Evolutionary conservation across 2,329 filamentous ascomycete genomes (phyloP), one percentile per base, ranked within the genome.

Genomic region (Colletotrichum cereale): DNA sequence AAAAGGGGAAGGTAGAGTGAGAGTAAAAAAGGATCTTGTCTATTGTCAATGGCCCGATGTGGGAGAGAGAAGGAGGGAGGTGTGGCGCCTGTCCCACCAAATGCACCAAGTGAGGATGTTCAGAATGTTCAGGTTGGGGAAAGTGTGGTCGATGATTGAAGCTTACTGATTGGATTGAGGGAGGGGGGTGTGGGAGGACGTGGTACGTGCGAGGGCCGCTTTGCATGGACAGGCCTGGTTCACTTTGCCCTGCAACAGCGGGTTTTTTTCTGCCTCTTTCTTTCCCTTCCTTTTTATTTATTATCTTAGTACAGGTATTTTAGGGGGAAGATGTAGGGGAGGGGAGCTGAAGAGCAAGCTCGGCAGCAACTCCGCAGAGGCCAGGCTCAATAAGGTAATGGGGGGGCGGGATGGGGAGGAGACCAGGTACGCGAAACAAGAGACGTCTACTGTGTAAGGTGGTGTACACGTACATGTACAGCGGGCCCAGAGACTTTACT

Each of bases 91-190:
- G 58, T 58, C 52, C 57, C 52, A 58, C 67, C 44, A 42, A 18
- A 24, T 26, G 58, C 58, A 50, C 58, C 61, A 63, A 61, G 62
- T 60, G 63, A 70, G 67, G 67, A 71, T 67, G 55, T 67, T 71
- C 63, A 67, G 48, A 42, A 62, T 70, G 68, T 52, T 50, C 60
- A 66, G 63, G 42, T 62, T 42, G 55, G 50, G 66, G 66, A 65
- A 69, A 36, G 70, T 52, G 48, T 72, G 40, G 58, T 66, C 16
- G 21, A 57, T 31, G 58, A 73, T 67, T 34, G 57, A 53, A 71
- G 71, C 67, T 71, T 60, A 34, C 44, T 73, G 67, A 73, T 73
- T 73, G 71, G 71, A 34, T 31, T 31, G 31, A 56, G 31, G 16
- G 34, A 60, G 34, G 55, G 55, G 38, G 36, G 47, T 21, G 47